Evolutionary conservation across 208 protist species (phyloP).

Genomic region (Leishmania tarentolae): DNA sequence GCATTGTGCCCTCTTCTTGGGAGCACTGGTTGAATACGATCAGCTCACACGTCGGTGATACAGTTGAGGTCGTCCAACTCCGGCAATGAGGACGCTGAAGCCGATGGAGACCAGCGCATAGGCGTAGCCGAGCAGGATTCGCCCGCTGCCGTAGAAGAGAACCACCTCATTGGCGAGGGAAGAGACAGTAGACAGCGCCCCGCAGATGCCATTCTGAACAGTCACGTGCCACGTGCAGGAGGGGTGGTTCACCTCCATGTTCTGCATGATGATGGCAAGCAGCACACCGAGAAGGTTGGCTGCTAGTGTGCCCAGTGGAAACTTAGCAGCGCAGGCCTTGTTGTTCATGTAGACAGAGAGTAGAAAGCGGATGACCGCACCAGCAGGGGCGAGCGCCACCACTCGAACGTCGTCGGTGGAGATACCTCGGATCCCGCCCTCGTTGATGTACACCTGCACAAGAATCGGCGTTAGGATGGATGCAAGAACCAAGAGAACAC

Average conservation of each 20-base stretch:
- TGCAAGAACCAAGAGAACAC: constrained; percentile 28
- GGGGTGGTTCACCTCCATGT: constrained; percentile 21
- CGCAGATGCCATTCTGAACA: constrained; percentile 50
- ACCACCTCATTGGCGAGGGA: constrained; percentile 51
- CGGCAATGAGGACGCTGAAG: constrained; percentile 34
- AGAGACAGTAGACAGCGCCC: constrained; percentile 58
- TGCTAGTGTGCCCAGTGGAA: constrained; percentile 57
- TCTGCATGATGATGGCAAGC: constrained; percentile 37
- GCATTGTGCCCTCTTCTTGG: not conserved
- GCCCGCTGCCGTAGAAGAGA: constrained; percentile 27
- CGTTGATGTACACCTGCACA: constrained; percentile 42
- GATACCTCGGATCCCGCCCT: constrained; percentile 18
- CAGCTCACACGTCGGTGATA: constrained; percentile 20
- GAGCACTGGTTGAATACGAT: not conserved
- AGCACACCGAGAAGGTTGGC: constrained; percentile 43
- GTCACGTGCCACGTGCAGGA: constrained; percentile 34
- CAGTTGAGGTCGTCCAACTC: constrained; percentile 38
- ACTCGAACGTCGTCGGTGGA: constrained; percentile 33
- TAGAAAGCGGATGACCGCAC: constrained; percentile 48
- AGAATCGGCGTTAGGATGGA: constrained; percentile 40
- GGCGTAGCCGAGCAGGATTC: constrained; percentile 30
- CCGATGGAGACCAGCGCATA: constrained; percentile 44
- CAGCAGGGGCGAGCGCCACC: constrained; percentile 44
- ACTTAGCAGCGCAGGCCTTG: constrained; percentile 19
- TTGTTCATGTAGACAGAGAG: constrained; percentile 55